Evolutionary conservation across 2,329 filamentous ascomycete genomes (phyloP).

Genomic region (Calonectria pauciramosa): DNA sequence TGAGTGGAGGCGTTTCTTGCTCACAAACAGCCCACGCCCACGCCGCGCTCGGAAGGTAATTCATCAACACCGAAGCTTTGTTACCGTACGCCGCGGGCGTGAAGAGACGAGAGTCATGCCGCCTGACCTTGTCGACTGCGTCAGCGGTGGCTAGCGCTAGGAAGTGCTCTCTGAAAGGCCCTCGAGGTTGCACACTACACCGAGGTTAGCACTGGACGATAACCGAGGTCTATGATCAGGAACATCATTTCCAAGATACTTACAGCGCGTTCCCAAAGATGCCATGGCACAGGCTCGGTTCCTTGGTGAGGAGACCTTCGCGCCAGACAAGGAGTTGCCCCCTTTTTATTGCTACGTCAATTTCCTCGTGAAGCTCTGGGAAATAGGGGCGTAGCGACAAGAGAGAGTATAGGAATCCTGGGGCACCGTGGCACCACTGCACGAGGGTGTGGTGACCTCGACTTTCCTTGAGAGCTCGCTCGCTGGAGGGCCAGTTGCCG

Average conservation of each 20-base stretch:
- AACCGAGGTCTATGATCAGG: constrained; percentile 30
- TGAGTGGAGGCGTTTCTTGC: constrained; percentile 49
- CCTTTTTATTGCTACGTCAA: constrained; percentile 65
- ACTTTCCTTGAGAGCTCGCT: constrained; percentile 56
- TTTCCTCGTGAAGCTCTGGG: constrained; percentile 64
- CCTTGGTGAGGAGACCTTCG: constrained; percentile 72
- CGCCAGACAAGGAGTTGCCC: constrained; percentile 68
- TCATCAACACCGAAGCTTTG: constrained; percentile 49
- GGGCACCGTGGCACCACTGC: constrained; percentile 78
- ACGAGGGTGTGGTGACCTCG: constrained; percentile 62
- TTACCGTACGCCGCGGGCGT: constrained; percentile 54
- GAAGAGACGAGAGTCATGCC: constrained; percentile 50
- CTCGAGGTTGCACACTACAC: constrained; percentile 49
- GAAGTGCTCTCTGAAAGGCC: constrained; percentile 64
- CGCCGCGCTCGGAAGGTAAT: constrained; percentile 53
- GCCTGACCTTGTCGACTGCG: constrained; percentile 62
- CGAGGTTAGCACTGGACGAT: constrained; percentile 33
- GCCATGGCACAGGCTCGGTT: constrained; percentile 76
- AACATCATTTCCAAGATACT: constrained; percentile 44
- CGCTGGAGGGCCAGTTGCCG: constrained; percentile 74
- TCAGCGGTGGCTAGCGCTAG: constrained; percentile 69
- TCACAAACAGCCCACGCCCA: constrained; percentile 55
- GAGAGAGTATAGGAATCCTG: constrained; percentile 73
- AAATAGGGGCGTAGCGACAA: constrained; percentile 69
- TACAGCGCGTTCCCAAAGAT: constrained; percentile 75